Conservation (phyloP, 257 asterid species). For the Fraxinus pennsylvanica region DNA sequence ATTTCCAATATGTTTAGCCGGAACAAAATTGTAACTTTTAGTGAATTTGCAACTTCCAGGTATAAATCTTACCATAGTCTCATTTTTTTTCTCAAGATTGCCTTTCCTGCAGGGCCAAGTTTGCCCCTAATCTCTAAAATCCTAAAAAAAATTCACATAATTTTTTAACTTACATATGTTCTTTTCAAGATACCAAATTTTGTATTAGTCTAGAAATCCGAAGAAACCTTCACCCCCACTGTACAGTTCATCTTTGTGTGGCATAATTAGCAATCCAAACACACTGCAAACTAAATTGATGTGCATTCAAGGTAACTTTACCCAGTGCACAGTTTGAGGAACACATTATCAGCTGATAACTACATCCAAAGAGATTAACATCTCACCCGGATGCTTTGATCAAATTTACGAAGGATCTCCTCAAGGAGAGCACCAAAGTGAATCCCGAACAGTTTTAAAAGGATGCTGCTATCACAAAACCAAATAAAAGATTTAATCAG, state of each 20-base stretch:
- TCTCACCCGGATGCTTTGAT: constrained; percentile 12
- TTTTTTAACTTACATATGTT: background rate
- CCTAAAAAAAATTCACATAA: background rate
- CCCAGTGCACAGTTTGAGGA: background rate
- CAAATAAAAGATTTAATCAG: constrained; percentile 13
- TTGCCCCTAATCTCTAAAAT: constrained; percentile 1
- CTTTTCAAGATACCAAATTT: background rate
- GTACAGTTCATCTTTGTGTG: no score
- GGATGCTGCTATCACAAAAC: constrained; percentile 13
- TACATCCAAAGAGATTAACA: background rate
- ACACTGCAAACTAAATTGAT: background rate
- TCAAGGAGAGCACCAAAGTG: constrained; percentile 16
- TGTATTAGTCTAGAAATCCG: background rate
- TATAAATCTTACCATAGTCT: background rate
- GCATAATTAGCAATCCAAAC: background rate
- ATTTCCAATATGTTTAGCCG: background rate
- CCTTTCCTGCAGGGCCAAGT: background rate
- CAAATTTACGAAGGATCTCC: constrained; percentile 11
- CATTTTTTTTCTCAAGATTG: background rate
- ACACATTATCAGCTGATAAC: constrained; percentile 13
- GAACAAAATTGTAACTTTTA: background rate
- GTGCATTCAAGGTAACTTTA: background rate
- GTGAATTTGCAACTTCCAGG: background rate
- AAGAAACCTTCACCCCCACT: background rate
- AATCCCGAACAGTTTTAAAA: constrained; percentile 2